Evolutionary conservation across 73 alveolate species (phyloP), one percentile per base, ranked within the genome.

Genomic region (Paramecium primaurelia): DNA sequence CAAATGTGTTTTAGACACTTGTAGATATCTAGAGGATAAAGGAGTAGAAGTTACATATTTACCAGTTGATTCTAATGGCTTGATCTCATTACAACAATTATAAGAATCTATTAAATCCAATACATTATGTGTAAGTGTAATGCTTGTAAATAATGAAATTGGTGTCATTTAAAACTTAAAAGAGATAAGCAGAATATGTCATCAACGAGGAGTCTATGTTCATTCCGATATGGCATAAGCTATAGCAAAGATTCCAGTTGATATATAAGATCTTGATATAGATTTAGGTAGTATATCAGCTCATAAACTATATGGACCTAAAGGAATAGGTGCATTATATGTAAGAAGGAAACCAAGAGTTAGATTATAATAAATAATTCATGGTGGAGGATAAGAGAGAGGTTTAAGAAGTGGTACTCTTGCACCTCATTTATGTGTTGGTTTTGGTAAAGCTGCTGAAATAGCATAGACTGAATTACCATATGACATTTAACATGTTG

Each of bases 341-440:
- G 98, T 98, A 7, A 96, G 99, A 92, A 94, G 99, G 73, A 97
- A 95, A 92, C 99, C 99, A 18, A 93, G 99, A 94, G 99, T 98
- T 11, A 95, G 99, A 59, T 92, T 98, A 16, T 93, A 92, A 38
- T 96, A 99, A 6, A 93, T 94, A 59, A 97, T 98, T 54, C 96
- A 94, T 88, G 99, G 99, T n/a, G 99, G 99, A 64, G 99, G 99
- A 18, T 94, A 98, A 94, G 99, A 98, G 88, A 93, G 98, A 45
- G 99, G 99, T 64, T 51, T 98, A 92, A 93, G 99, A 84, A 96
- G 99, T 37, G 99, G 99, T 37, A 97, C 99, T 26, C 94, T 98
- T 42, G 97, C 99, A 22, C 99, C 99, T 1, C 97, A 98, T 34
- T 92, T 96, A 25, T 92, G 95, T 92, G 99, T 98, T 20, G 99